Evolutionary conservation across 177 flowering plant genomes (phyloP).

Genomic region (Telopea speciosissima): DNA sequence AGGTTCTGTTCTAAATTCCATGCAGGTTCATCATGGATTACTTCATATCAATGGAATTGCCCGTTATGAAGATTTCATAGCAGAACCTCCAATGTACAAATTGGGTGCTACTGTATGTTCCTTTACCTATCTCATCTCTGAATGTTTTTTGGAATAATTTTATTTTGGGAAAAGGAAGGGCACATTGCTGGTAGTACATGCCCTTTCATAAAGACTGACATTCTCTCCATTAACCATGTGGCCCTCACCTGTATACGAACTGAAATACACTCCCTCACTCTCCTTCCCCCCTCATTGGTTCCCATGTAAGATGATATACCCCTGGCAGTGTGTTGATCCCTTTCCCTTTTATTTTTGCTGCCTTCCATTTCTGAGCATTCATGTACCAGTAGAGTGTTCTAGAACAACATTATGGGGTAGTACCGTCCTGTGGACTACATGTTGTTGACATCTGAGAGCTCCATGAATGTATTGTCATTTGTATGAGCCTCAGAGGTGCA

Average conservation of each 20-base stretch:
- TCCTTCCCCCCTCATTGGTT: too few relatives aligned
- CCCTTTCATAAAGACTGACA: too few relatives aligned
- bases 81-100: slow-evolving; percentile 27
- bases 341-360: neutral
- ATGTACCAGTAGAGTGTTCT: slow-evolving; percentile 24
- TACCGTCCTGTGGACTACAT: slow-evolving; percentile 24
- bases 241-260: too few relatives aligned
- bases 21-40: slow-evolving; percentile 36
- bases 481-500: slow-evolving; percentile 28
- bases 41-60: slow-evolving; percentile 37
- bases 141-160: neutral
- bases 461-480: slow-evolving; percentile 7
- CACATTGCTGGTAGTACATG: too few relatives aligned
- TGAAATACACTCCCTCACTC: too few relatives aligned
- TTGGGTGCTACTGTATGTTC: slow-evolving; percentile 28
- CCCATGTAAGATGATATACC: too few relatives aligned
- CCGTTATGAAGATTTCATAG: slow-evolving; percentile 36
- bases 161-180: too few relatives aligned
- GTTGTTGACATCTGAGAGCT: slow-evolving; percentile 39
- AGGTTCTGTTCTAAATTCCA: neutral
- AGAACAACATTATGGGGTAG: slow-evolving; percentile 32
- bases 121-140: neutral
- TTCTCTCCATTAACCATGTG: too few relatives aligned
- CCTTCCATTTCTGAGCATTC: neutral
- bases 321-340: too few relatives aligned